Percentiles rank a stretch among this genome's conserved stretches.
Conservation (phyloP, 1,139 yeast genomes). For the Pichia sp. region DNA sequence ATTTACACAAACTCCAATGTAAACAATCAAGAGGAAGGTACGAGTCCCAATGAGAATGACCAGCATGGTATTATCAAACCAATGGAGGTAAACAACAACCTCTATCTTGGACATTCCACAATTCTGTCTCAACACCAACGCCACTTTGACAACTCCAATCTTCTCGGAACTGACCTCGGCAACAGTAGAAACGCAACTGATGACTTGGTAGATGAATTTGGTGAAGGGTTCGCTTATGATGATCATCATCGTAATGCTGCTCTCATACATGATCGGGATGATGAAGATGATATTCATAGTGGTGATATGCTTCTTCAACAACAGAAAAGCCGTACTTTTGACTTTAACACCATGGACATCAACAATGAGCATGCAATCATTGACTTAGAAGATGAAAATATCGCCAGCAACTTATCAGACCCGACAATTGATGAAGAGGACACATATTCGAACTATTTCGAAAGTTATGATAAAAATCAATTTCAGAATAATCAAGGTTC, state of each 20-base stretch:
- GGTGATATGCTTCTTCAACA: slow-evolving; percentile 7
- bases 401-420: neutral
- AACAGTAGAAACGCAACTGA: neutral
- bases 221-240: too few relatives aligned
- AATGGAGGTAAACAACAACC: neutral
- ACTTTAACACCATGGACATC: neutral
- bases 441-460: neutral
- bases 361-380: slow-evolving; percentile 4
- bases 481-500: slow-evolving; percentile 2
- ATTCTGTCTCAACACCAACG: neutral
- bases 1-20: neutral
- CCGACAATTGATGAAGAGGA: neutral
- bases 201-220: too few relatives aligned
- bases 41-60: slow-evolving; percentile 2
- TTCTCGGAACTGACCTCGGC: too few relatives aligned
- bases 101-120: neutral
- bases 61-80: neutral
- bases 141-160: neutral
- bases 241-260: too few relatives aligned
- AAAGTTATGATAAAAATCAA: slow-evolving; percentile 4
- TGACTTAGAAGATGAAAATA: slow-evolving; percentile 11
- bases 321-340: slow-evolving; percentile 1
- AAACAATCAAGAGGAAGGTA: slow-evolving; percentile 12
- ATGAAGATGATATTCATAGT: neutral
- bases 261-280: slow-evolving; percentile 1